Base-by-base conservation (phyloP, 169 alveolate species). In the Cryptosporidium baileyi region DNA sequence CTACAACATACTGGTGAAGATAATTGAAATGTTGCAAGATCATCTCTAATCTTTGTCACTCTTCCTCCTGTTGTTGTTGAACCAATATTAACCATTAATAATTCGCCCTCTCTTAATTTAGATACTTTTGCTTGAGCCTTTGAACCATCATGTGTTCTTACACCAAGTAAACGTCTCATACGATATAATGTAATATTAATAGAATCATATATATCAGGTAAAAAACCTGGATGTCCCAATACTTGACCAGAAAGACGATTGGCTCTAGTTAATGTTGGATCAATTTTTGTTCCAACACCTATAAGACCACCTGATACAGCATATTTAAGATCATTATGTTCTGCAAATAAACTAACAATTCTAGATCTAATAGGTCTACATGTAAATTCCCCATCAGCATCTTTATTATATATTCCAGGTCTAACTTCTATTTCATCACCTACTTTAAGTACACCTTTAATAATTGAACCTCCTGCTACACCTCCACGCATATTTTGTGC, bases 291-390 rank as follows among this genome's bases (percentile, higher is more conserved):
- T 1, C 99, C 99, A 26, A 98, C 99, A 38, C 96, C 97, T 30
- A 95, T 94, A 59, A 96, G 89, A 38, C 99, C 99, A 17, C 99
- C 99, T 0, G 99, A 99, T 32, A 98, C 99, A 2, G 99, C 99
- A 88, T 92, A 98, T 88, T 97, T 95, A 80, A 97, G 92, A 80
- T 96, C 96, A 89, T 98, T 98, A 85, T 97, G 93, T 89, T 98
- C 99, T 32, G 99, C 99, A 82, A 94, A 95, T 60, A 98, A 92
- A n/a, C 98, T 93, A 2, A 96, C 95, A 52, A 98, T 95, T 88
- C 92, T 92, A 4, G 94, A 89, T 41, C 88, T 80, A 74, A 96
- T 95, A 28, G 98, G 98, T 80, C 95, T 94, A 88, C 97, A 94
- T 15, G 94, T 93, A 30, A 90, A 92, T 43, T 90, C 91, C 61